Conservation (phyloP, 2,329 filamentous ascomycete genomes). For the Stagonosporopsis chrysanthemi region DNA sequence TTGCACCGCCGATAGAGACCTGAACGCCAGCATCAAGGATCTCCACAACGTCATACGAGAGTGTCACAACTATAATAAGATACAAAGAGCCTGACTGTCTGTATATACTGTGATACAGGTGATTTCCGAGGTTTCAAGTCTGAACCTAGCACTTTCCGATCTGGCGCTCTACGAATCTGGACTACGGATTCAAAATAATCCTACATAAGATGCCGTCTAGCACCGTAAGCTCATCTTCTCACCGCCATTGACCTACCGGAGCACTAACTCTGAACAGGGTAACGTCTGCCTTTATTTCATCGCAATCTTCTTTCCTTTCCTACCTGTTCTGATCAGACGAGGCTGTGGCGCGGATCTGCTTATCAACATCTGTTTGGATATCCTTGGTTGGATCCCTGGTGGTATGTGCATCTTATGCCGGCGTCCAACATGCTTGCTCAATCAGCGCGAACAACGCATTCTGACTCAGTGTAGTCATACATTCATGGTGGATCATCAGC, state of each 20-base stretch:
- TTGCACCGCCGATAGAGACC: neutral
- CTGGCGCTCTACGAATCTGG: too few relatives aligned
- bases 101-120: too few relatives aligned
- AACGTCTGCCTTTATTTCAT: slow-evolving; percentile 43
- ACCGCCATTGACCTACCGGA: neutral
- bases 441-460: neutral
- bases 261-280: slow-evolving; percentile 14
- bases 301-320: slow-evolving; percentile 48
- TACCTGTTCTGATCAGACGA: slow-evolving; percentile 51
- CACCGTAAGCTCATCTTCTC: neutral
- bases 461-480: slow-evolving; percentile 37
- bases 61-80: neutral
- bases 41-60: neutral
- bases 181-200: neutral
- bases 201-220: neutral
- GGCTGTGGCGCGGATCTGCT: slow-evolving; percentile 51
- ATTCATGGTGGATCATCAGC: slow-evolving; percentile 39
- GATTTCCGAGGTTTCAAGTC: neutral
- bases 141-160: neutral
- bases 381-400: slow-evolving; percentile 43
- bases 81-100: neutral
- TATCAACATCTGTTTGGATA: slow-evolving; percentile 51
- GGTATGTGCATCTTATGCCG: neutral
- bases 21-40: neutral
- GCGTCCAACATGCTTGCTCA: neutral